Evolutionary conservation across 2,329 filamentous ascomycete genomes (phyloP).

Genomic region (Didymella sp.): DNA sequence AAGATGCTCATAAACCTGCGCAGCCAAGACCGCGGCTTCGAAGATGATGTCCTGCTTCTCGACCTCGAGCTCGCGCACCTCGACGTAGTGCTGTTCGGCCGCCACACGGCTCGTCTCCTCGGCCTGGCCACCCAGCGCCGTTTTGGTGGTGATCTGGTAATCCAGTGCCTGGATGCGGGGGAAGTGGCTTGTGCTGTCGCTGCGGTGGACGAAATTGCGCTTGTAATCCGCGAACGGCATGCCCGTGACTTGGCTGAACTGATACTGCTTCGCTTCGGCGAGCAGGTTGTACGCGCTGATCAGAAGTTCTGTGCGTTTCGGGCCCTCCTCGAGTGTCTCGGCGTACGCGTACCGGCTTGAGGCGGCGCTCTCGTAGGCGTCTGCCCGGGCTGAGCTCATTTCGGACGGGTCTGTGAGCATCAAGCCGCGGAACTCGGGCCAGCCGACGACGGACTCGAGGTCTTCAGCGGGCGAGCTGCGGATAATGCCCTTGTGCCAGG

Average conservation of each 20-base stretch:
- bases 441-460: constrained; percentile 37
- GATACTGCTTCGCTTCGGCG: constrained; percentile 39
- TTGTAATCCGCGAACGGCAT: constrained; percentile 28
- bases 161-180: constrained; percentile 29
- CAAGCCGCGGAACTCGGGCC: constrained; percentile 38
- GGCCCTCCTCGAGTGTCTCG: constrained; percentile 27
- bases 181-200: constrained; percentile 8
- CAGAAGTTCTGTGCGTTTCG: constrained; percentile 28
- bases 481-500: constrained; percentile 33
- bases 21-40: constrained; percentile 30
- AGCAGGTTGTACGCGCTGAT: constrained; percentile 40
- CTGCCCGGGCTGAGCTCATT: constrained; percentile 31
- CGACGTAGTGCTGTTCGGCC: constrained; percentile 25
- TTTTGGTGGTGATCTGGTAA: constrained; percentile 31
- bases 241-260: constrained; percentile 31
- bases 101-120: constrained; percentile 22
- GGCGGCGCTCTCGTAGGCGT: constrained; percentile 37
- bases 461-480: constrained; percentile 27
- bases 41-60: constrained; percentile 25
- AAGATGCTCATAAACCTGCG: constrained; percentile 34
- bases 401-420: constrained; percentile 29
- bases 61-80: constrained; percentile 26
- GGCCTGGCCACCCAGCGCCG: constrained; percentile 18
- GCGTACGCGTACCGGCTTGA: constrained; percentile 33
- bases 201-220: not conserved